These are phyloP conservation scores for Yarrowia sp. DNA, from an alignment of 805 yeast genomes.

Conservation along the genomic window DNA sequence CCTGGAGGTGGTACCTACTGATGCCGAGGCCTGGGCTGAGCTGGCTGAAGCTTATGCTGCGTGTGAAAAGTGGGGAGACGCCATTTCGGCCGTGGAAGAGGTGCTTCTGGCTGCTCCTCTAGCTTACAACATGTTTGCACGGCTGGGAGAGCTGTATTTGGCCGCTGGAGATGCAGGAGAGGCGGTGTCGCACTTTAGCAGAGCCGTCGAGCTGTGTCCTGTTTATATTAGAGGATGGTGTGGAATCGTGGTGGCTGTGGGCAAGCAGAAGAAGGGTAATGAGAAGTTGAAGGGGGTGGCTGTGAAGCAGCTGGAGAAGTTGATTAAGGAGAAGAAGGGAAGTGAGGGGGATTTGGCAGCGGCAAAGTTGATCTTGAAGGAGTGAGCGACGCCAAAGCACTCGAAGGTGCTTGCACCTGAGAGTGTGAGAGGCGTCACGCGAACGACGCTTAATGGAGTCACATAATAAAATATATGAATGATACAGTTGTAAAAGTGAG, in stretches of 20 bases:
- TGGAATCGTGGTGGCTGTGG: constrained; percentile 51
- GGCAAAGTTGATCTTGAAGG: neutral
- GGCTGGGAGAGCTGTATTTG: constrained; percentile 54
- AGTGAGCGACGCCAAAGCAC: too few species aligned
- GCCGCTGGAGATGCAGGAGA: constrained; percentile 29
- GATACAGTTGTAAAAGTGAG: too few species aligned
- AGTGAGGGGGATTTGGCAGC: constrained; percentile 6
- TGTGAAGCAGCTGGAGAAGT: constrained; percentile 39
- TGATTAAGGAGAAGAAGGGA: constrained; percentile 34
- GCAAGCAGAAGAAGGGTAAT: constrained; percentile 36
- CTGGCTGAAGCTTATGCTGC: constrained; percentile 61
- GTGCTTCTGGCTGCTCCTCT: constrained; percentile 63
- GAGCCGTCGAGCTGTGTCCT: constrained; percentile 76
- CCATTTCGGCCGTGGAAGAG: constrained; percentile 68
- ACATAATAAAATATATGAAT: too few species aligned
- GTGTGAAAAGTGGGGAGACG: constrained; percentile 62
- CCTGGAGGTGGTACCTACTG: constrained; percentile 67
- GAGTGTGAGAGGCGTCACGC: neutral
- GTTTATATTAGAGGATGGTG: constrained; percentile 70
- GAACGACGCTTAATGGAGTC: neutral
- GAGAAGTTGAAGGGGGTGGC: constrained; percentile 43
- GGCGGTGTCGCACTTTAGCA: constrained; percentile 51
- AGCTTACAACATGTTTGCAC: constrained; percentile 64
- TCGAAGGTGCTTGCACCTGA: too few species aligned
- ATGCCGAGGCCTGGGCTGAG: constrained; percentile 76